Conservation (phyloP, 1,284 basidiomycete genomes). For the Pseudozyma pruni region DNA sequence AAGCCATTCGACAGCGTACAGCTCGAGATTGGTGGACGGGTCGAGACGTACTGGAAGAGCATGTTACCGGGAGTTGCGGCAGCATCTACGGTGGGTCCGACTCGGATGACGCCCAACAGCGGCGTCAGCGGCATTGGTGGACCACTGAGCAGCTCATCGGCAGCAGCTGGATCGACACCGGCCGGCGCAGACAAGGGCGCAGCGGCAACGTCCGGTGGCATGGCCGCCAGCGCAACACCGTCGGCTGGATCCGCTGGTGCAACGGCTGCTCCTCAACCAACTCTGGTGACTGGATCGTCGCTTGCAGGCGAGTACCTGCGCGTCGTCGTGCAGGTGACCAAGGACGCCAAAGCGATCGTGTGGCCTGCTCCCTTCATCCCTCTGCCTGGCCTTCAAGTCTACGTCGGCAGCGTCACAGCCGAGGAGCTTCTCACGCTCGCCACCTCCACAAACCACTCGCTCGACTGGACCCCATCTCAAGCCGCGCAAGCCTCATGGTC, state of each 20-base stretch:
- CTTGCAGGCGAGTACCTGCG: conserved; percentile 87
- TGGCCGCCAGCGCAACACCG: conserved; percentile 18
- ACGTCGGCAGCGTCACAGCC: conserved; percentile 83
- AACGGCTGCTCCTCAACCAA: conserved; percentile 35
- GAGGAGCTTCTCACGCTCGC: conserved; percentile 82
- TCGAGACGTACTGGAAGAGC: conserved; percentile 68
- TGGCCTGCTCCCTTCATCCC: conserved; percentile 80
- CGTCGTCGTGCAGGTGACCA: conserved; percentile 88
- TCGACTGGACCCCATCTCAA: conserved; percentile 28
- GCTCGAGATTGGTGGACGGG: conserved; percentile 90
- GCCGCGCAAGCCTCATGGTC: conserved; percentile 33
- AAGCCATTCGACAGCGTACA: conserved; percentile 91
- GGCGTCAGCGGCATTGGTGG: conserved; percentile 40
- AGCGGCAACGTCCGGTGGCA: conserved; percentile 7
- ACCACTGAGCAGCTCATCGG: conserved; percentile 18
- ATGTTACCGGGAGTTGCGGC: conserved; percentile 53
- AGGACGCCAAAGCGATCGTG: conserved; percentile 86
- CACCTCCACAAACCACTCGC: conserved; percentile 34
- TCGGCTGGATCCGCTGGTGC: conserved; percentile 17
- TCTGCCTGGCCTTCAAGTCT: conserved; percentile 77
- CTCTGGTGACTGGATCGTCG: conserved; percentile 81
- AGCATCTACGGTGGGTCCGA: conserved; percentile 31
- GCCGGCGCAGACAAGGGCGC: conserved; percentile 14
- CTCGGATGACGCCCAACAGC: conserved; percentile 59
- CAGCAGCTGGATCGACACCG: conserved; percentile 12